Evolutionary conservation across 495 filamentous ascomycete species (phyloP).

Genomic region (Sporormia fimetaria): DNA sequence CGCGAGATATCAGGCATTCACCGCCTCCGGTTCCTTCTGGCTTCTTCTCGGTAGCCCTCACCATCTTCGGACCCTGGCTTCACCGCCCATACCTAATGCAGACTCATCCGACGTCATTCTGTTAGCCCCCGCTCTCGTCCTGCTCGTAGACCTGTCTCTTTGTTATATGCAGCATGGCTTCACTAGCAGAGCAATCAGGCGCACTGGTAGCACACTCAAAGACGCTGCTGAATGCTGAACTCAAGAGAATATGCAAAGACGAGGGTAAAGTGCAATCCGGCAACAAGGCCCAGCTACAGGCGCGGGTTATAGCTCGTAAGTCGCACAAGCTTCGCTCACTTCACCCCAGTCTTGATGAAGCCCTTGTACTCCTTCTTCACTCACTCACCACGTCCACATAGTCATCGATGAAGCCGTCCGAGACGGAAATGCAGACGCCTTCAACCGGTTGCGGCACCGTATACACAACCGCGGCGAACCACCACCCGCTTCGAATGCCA

Average conservation of each 20-base stretch:
- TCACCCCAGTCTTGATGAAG: no score
- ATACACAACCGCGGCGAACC: constrained; percentile 19
- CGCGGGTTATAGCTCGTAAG: constrained; percentile 65
- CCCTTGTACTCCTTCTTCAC: no score
- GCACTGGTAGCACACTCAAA: constrained; percentile 41
- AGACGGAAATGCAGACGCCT: constrained; percentile 5
- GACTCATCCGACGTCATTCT: no score
- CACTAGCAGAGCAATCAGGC: constrained; percentile 34
- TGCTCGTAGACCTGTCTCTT: no score
- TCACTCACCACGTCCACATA: constrained; percentile 1
- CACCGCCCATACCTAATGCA: no score
- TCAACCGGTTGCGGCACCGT: constrained; percentile 19
- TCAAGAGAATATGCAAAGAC: constrained; percentile 59
- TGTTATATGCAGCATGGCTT: constrained; percentile 38
- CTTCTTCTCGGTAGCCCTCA: no score
- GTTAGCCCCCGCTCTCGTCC: no score
- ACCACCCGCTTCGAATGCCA: constrained; percentile 6
- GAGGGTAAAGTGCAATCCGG: constrained; percentile 64
- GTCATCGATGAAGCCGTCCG: constrained; percentile 10
- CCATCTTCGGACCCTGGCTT: no score
- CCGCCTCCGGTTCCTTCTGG: no score
- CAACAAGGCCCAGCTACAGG: constrained; percentile 68
- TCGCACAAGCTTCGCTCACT: constrained; percentile 30
- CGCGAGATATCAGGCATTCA: no score
- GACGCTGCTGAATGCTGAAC: constrained; percentile 54